Evolutionary conservation across 2,329 filamentous ascomycete genomes (phyloP), one percentile per base, ranked within the genome.

Genomic region (Talaromyces funiculosus): DNA sequence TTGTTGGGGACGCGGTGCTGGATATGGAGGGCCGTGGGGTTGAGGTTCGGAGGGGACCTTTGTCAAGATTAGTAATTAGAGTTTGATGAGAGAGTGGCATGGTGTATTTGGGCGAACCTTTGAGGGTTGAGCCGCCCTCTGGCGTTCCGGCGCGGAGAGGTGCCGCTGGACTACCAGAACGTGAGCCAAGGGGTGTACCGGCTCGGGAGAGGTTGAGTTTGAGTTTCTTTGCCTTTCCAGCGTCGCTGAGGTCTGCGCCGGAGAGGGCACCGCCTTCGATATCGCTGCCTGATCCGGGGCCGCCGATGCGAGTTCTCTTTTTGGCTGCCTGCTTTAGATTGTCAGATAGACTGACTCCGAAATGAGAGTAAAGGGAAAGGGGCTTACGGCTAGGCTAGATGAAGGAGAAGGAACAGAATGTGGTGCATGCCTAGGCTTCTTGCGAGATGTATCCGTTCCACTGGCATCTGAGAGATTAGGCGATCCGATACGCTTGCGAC

Each of bases 391-490:
- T 74, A 40, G 79, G 80, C 53, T 84, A 88, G 72, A 83, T 82
- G 22, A n/a, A n/a, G n/a, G 83, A 83, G 71, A 80, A 89, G 70
- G 82, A 85, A 71, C 82, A 76, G 63, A 82, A 53, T 73, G 73
- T 4, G 68, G 61, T 10, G 88, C 89, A 77, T 88, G 90, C 71
- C 89, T 85, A 72, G 83, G 84, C 78, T 90, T 90, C 77, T 94
- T 92, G 65, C 89, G 88, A 24, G 87, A 85, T 0, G 90, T 93
- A 72, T 97, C 93, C 67, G 92, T 95, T 57, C 91, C 93, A 72
- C 91, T 96, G 9, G 91, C 91, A 72, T 97, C 93, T 1, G 92
- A 97, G 33, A 90, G 82, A 65, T 92, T 89, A 3, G 92, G 91
- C 16, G 92, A 96, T 18, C 92, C 91, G 33, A 90, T 84, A 31